Conservation (phyloP, 768 basidiomycete species). For the Russula ochroleuca region DNA sequence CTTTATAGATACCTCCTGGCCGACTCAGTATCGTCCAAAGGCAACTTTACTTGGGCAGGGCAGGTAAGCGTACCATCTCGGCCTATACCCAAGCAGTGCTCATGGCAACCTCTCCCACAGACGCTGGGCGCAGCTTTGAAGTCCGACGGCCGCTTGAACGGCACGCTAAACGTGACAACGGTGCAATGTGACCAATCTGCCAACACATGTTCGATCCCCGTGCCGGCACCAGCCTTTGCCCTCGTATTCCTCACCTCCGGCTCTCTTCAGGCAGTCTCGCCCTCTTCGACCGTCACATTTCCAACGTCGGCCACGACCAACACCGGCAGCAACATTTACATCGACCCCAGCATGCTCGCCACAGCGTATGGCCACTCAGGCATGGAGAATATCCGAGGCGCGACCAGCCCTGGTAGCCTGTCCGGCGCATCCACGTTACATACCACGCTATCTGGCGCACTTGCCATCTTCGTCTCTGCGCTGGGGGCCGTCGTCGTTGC, state of each 20-base stretch:
- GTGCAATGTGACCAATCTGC: slow-evolving; percentile 53
- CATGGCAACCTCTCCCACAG: slow-evolving; percentile 32
- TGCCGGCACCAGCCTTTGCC: slow-evolving; percentile 70
- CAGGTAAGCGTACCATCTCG: slow-evolving; percentile 47
- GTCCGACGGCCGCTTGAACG: slow-evolving; percentile 66
- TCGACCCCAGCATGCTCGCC: slow-evolving; percentile 52
- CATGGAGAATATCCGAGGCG: slow-evolving; percentile 33
- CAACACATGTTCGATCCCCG: slow-evolving; percentile 54
- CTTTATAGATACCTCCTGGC: slow-evolving; percentile 53
- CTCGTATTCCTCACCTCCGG: slow-evolving; percentile 61
- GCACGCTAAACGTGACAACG: slow-evolving; percentile 51
- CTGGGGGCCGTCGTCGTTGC: slow-evolving; percentile 6
- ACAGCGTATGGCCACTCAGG: slow-evolving; percentile 58
- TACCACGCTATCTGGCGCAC: neutral
- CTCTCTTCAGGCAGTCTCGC: slow-evolving; percentile 38
- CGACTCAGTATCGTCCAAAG: slow-evolving; percentile 51
- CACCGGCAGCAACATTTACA: slow-evolving; percentile 42
- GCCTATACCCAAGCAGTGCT: neutral
- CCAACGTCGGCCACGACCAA: slow-evolving; percentile 54
- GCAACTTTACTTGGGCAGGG: slow-evolving; percentile 73
- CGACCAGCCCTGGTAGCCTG: slow-evolving; percentile 32
- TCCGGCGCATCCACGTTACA: neutral
- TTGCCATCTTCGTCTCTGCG: neutral
- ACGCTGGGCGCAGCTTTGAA: slow-evolving; percentile 57
- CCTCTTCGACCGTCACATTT: slow-evolving; percentile 41